phyloP scores from a whole-genome alignment of 2,329 filamentous ascomycete genomes.

The Penicillium sp. region DNA sequence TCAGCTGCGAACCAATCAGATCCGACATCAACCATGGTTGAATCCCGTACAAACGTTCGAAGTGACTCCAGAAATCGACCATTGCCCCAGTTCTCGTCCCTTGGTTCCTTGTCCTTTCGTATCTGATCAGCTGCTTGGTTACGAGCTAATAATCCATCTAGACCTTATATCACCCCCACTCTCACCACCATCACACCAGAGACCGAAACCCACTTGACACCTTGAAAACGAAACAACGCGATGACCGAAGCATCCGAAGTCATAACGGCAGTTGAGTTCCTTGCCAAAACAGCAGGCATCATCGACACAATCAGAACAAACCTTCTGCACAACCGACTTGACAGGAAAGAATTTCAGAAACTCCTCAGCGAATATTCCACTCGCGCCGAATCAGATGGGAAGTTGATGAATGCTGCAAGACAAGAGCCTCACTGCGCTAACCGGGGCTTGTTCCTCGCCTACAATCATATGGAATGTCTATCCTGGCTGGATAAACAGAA shows the following conservation, averaged over 20 bases:
- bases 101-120: background rate
- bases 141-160: background rate
- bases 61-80: no score
- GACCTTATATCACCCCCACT: background rate
- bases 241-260: background rate
- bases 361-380: conserved; percentile 16
- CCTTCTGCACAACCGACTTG: conserved; percentile 7
- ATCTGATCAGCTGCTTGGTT: background rate
- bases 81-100: no score
- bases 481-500: conserved; percentile 10
- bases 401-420: conserved; percentile 12
- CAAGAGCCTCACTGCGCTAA: conserved; percentile 4
- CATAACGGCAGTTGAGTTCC: background rate
- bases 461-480: conserved; percentile 14
- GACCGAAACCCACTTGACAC: background rate
- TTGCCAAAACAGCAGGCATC: background rate
- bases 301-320: conserved; percentile 10
- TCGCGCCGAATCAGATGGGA: conserved; percentile 17
- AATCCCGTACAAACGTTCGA: no score
- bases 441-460: conserved; percentile 13
- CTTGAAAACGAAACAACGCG: background rate
- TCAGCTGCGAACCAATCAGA: background rate
- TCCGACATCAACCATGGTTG: background rate
- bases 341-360: conserved; percentile 13
- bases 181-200: background rate